Base-by-base conservation (phyloP, 139 green algal genomes). In the Nannochloris sp. region DNA sequence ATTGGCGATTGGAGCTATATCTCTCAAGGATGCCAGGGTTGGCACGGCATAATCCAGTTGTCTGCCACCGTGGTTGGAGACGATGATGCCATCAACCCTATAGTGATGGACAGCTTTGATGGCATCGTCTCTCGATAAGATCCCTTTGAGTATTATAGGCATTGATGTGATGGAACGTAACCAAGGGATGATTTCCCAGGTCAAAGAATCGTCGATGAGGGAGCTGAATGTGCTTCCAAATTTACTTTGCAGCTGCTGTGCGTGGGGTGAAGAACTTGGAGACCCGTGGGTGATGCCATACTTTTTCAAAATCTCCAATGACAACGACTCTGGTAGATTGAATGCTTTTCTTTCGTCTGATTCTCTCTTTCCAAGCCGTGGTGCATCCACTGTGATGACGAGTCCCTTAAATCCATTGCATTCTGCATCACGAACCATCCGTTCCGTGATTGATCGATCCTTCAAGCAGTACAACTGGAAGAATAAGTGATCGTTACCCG, bases 361-460 rank as follows among this genome's bases (percentile, higher is more conserved):
- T 63, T 94, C 83, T 8, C 88, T 63, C 23, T 85, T 76, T 10
- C 78, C 85, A 33, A 95, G 76, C 5, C 73, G 58, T 6, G 82
- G 89, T 16, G 84, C 88, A 59, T 96, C 90, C 36, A 96, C 90
- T 1, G 90, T 96, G 12, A 96, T 70, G 20, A 94, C 72, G 10
- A 96, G 56, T 8, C 80, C 86, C n/a, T 69, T 79, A 75, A 84
- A 95, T 1, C 89, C 86, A 10, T 76, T 61, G 6, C 31, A 56
- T 61, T 86, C 76, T 4, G 85, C 90, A 56, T 79, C 61, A 3
- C 61, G 58, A 56, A 94, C 80, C 65, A 92, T 85, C 2, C 56
- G 16, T 17, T 56, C 44, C 0, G 81, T 83, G 2, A 90, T 75
- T 1, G 81, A 67, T 9, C 86, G 68, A 61, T 88, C 66, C 43